These are phyloP conservation scores for Agaricus blazei DNA, from an alignment of 768 basidiomycete genomes.

Conservation along the genomic window DNA sequence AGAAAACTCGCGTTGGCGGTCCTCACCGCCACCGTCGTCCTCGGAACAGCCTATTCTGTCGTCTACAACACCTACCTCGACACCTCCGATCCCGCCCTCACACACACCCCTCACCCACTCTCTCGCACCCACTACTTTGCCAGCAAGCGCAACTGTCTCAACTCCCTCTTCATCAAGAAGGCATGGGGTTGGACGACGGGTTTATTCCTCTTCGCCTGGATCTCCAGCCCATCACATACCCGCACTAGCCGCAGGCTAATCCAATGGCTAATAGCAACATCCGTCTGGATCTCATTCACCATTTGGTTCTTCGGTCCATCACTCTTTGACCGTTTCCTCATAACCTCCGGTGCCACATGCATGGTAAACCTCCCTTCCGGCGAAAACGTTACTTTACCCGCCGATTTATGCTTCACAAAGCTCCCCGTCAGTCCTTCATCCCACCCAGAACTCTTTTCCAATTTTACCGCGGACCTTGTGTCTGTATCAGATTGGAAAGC, in stretches of 20 bases:
- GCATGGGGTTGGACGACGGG: conserved; percentile 89
- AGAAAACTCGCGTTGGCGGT: conserved; percentile 29
- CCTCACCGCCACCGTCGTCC: conserved; percentile 42
- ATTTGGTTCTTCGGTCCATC: conserved; percentile 88
- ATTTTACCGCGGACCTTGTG: neutral
- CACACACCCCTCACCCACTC: conserved; percentile 66
- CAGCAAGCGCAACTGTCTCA: conserved; percentile 74
- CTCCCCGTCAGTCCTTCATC: conserved; percentile 49
- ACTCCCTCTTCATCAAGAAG: conserved; percentile 83
- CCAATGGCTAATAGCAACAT: conserved; percentile 56
- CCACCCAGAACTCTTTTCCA: conserved; percentile 61
- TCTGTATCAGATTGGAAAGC: conserved; percentile 39
- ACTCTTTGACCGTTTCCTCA: conserved; percentile 60
- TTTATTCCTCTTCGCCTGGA: conserved; percentile 54
- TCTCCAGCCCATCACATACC: conserved; percentile 45
- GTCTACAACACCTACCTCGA: conserved; percentile 68
- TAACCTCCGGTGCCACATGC: conserved; percentile 73
- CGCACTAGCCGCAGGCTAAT: conserved; percentile 37
- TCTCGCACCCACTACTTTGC: conserved; percentile 68
- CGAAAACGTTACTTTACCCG: conserved; percentile 46
- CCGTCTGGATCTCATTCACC: conserved; percentile 71
- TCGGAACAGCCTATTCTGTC: conserved; percentile 66
- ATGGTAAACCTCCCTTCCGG: conserved; percentile 58
- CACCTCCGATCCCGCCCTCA: conserved; percentile 74
- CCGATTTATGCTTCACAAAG: conserved; percentile 49